A percentile compares a stretch with the other conserved stretches of the same genome.
Evolutionary conservation across 2,329 filamentous ascomycete species (phyloP).

Genomic region (Epichloe sibirici): DNA sequence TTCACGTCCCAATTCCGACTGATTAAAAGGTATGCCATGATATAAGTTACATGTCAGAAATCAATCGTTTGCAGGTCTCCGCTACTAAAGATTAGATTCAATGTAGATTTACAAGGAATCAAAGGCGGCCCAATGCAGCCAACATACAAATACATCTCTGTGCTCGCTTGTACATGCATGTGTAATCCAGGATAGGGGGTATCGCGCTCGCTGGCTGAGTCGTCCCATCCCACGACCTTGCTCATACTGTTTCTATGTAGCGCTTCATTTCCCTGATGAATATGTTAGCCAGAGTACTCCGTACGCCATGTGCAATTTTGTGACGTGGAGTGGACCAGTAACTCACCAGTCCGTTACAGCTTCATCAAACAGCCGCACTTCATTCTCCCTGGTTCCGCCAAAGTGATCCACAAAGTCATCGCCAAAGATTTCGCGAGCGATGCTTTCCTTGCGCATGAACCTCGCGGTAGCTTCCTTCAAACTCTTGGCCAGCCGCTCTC

Average conservation of each 20-base stretch:
- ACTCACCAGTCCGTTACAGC: slow-evolving; percentile 93
- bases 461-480: slow-evolving; percentile 71
- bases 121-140: no score
- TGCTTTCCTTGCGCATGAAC: slow-evolving; percentile 66
- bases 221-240: neutral
- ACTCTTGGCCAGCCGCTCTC: slow-evolving; percentile 68
- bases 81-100: no score
- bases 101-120: no score
- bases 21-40: no score
- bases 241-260: slow-evolving; percentile 29
- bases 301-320: no score
- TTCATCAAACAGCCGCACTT: slow-evolving; percentile 84
- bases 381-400: slow-evolving; percentile 83
- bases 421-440: slow-evolving; percentile 88
- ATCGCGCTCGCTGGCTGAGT: neutral
- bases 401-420: slow-evolving; percentile 95
- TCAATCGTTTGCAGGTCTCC: no score
- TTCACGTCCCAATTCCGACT: no score
- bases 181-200: no score
- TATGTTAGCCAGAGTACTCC: neutral
- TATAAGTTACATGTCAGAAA: no score
- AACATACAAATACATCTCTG: no score
- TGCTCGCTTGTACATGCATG: no score
- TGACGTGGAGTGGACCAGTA: neutral
- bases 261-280: slow-evolving; percentile 56